Evolutionary conservation across 768 basidiomycete genomes (phyloP), one percentile per base, ranked within the genome.

Genomic region (Lenzites betulinus): DNA sequence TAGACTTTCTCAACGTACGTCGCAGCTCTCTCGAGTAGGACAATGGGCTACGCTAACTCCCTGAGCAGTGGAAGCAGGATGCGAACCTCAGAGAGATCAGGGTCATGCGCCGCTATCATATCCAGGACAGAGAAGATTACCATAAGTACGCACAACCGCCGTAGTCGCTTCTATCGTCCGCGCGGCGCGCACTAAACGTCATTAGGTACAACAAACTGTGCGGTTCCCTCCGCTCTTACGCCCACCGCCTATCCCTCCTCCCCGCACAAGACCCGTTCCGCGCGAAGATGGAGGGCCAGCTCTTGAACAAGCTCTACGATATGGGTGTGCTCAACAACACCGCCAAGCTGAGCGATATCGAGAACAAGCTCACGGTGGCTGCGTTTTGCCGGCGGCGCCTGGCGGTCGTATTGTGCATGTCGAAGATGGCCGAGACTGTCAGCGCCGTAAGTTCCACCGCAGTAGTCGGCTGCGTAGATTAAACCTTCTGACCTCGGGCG

Each of bases 301-400:
- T 98, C 22, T 84, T 99, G 54, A 89, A 92, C 61, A 98, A 98
- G 74, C 84, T 98, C 61, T 99, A 98, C 76, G 97, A 99, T 75
- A 92, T 96, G 81, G 97, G 96, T 59, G 86, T 98, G 54, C 82
- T 99, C 60, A 92, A 90, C 71, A 79, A 90, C 9, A 77, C 87
- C 16, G 87, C 93, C 33, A 97, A 97, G 72, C 84, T 98, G 64
- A 92, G 89, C 67, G 96, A 99, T 70, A 82, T 98, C 50, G 94
- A 98, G 68, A 87, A 87, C 77, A 97, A 93, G 73, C 86, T 99
- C 60, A 94, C 95, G 25, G 97, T 98, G 58, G 88, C 95, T 1
- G 92, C 95, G 0, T 94, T 99, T 67, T 98, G 95, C 72, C 82
- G 97, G 51, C 77, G 97, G 22, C 83, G 97, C 26, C 81, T 99